Base-by-base conservation (phyloP, 345 rosid species). In the Psidium friedrichsthalianum region DNA sequence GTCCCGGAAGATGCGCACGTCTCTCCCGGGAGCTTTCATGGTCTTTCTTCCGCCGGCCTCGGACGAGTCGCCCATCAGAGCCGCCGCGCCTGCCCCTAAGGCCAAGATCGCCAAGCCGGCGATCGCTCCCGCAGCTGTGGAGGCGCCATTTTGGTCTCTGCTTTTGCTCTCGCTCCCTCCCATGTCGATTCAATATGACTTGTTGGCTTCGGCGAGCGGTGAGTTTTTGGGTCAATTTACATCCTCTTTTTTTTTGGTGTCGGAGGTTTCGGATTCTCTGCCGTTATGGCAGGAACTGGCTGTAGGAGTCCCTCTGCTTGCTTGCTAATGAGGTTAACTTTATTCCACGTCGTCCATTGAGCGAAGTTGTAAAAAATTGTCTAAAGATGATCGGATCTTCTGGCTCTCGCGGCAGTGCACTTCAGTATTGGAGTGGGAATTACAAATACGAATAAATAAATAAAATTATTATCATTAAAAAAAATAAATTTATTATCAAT, bases 1-100 rank as follows among this genome's bases (percentile, higher is more conserved):
- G 27, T 74, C 86, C 82, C 84, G 57, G 88, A 29, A 74, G 14
- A 86, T 86, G 57, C 83, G 88, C 24, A 0, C 3, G 64, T 36
- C n/a, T 59, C 69, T 86, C 40, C 88, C 88, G 6, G 84, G 88
- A 83, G 88, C 88, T 51, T 84, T 86, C 88, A 86, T 86, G 56
- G 88, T 86, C 64, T 58, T 86, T 24, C 82, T 55, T 36, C 54
- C 53, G 40, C 40, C 53, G 29, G 83, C 51, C 56, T 40, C 5
- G 47, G 78, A 69, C 12, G 12, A 69, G 44, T 32, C 78, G 24
- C 24, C 78, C 83, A 51, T 82, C 40, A 49, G 24, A 51, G 32
- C 36, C 36, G 4, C 57, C 57, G 27, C 2, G 32, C 32, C 83
- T 13, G n/a, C 51, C 51, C 51, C 51, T 9, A 49, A 3, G 20